These are phyloP conservation scores for Cymbopogon flexuosus DNA, from an alignment of 202 grass and related monocot genomes.

Conservation along the genomic window DNA sequence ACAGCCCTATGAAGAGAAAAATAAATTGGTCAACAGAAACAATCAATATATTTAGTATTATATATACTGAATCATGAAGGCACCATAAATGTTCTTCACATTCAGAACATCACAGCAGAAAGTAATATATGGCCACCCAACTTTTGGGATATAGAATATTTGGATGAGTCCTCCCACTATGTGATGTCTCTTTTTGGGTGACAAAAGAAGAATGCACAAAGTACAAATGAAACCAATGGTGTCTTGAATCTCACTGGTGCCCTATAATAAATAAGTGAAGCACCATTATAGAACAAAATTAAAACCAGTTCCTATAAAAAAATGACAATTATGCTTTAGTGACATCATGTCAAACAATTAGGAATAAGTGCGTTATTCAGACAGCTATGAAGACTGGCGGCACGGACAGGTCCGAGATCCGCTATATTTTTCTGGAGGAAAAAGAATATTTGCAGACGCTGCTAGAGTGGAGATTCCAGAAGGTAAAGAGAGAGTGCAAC, in stretches of 20 bases:
- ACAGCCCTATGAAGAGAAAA: not conserved
- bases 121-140: slow-evolving; percentile 20
- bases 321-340: slow-evolving; percentile 20
- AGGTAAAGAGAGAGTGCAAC: too few species aligned
- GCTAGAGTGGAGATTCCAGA: too few species aligned
- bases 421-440: too few species aligned
- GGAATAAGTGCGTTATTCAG: not conserved
- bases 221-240: not conserved
- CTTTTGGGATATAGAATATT: not conserved
- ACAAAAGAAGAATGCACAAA: slow-evolving; percentile 19
- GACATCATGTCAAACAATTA: slow-evolving; percentile 32
- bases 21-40: not conserved
- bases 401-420: too few species aligned
- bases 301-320: slow-evolving; percentile 1
- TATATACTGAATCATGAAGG: not conserved
- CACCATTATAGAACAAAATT: slow-evolving; percentile 6
- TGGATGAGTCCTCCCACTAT: slow-evolving; percentile 20
- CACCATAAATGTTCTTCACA: not conserved
- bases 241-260: not conserved
- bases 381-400: too few species aligned
- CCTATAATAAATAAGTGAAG: slow-evolving; percentile 4
- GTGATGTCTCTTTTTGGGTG: slow-evolving; percentile 17
- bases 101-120: slow-evolving; percentile 5
- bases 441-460: too few species aligned
- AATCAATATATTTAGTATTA: not conserved